phyloP scores from a whole-genome alignment of 345 rosid genomes.

The Excoecaria cochinchinensis region DNA sequence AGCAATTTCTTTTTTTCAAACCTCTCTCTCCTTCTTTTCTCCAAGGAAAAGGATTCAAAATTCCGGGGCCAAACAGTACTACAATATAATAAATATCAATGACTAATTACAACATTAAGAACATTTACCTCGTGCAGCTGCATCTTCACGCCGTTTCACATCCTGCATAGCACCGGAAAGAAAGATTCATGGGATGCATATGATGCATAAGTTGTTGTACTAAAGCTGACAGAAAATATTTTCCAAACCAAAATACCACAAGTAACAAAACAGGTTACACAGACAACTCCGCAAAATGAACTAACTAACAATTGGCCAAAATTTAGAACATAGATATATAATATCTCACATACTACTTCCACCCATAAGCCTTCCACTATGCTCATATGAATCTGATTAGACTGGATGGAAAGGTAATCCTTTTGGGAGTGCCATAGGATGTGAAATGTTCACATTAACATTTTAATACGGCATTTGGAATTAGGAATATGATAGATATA shows the following conservation, averaged over 20 bases:
- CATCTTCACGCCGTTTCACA: conserved; percentile 33
- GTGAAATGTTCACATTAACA: too few relatives aligned
- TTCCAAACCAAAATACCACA: not conserved
- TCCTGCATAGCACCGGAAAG: conserved; percentile 23
- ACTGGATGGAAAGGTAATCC: too few relatives aligned
- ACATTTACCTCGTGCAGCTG: conserved; percentile 34
- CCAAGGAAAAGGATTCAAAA: not conserved
- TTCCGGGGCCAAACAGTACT: not conserved
- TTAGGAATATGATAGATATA: not conserved
- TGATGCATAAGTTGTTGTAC: not conserved
- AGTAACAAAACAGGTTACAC: not conserved
- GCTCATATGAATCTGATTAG: not conserved
- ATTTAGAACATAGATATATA: too few relatives aligned
- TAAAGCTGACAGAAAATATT: too few relatives aligned
- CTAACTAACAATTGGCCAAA: not conserved
- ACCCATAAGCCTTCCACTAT: not conserved
- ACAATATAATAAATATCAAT: not conserved
- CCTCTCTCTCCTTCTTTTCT: too few relatives aligned
- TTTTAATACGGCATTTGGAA: not conserved
- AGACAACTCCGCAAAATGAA: not conserved
- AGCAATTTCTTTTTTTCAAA: not conserved
- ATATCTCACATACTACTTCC: too few relatives aligned
- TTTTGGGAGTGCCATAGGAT: too few relatives aligned
- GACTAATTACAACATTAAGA: not conserved
- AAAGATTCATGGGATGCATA: not conserved